Evolutionary conservation across 805 yeast species (phyloP), one percentile per base, ranked within the genome.

Genomic region (Ogataea kodamae): DNA sequence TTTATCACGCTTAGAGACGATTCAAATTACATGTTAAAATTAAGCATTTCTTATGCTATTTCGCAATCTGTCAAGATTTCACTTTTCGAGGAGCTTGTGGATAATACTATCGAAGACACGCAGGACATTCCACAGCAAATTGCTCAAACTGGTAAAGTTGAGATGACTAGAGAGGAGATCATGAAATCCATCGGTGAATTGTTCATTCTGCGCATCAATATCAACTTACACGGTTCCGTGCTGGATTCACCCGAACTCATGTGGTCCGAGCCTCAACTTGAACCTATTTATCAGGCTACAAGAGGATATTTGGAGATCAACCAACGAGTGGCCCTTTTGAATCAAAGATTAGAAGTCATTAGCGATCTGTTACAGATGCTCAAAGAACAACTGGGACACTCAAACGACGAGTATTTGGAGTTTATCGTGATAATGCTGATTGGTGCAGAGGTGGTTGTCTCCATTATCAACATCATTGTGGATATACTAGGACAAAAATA

Each of bases 251-350:
- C 98, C 1, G 98, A 92, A 59, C 74, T 92, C 39, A 88, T 92
- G 96, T 92, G 98, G 98, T 78, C 97, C 0, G 97, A 92, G 57
- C 98, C 98, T 2, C 96, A 89, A 53, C 67, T 92, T 42, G 98
- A 92, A 56, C 98, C 98, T 1, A 88, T 90, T 33, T 92, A 92
- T 61, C 97, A 89, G 59, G 97, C 97, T 0, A 88, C 95, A 2
- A 76, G 97, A 57, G 96, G 97, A 1, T 90, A 90, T 59, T 61
- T 92, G 42, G 98, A 92, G 54, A 92, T 92, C 49, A 89, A 89
- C 55, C 97, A 90, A 61, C 67, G 98, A 29, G 97, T 90, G 0
- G 81, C 88, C 16, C 65, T 92, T 37, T 65, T 92, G 34, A 92
- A 92, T 55, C 96, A 92, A 55, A 71, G 98, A 45, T 63, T 92